Base-by-base conservation (phyloP, 257 asterid species). In the Primulina huaijiensis region DNA sequence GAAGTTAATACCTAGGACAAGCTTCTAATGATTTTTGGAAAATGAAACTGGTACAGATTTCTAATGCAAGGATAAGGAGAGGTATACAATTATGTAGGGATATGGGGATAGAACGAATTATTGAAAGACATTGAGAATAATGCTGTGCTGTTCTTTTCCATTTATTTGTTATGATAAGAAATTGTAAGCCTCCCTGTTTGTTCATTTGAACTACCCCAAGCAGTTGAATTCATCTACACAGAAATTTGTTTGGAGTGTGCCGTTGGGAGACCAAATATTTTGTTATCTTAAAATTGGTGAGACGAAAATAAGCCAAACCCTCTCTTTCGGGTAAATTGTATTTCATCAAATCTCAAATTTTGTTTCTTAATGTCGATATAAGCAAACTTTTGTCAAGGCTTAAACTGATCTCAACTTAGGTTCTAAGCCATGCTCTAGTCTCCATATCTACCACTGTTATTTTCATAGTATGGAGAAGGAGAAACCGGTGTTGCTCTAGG, bases 201-300 rank as follows among this genome's bases (percentile, higher is more conserved):
- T 30, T 79, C 52, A 7, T 53, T 62, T 17, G 3, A 53, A 63
- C 35, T 8, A 20, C 64, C 33, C 61, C 56, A 6, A 58, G 35
- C 8, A 60, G 57, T 65, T 56, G 11, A 34, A 37, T 46, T 69
- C 29, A 62, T 58, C 35, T 60, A 17, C 33, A 11, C 37, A 60
- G 59, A 65, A 50, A 25, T 64, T 60, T 53, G 64, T 64, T 25
- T 65, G 29, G 64, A 17, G 21, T 55, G 40, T 66, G 37, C 27
- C 34, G 43, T 52, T 29, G 16, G 58, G 37, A 37, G 37, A 33
- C 29, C 61, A 23, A 46, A 27, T 9, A 9, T 63, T 43, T 31
- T 11, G 50, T 16, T 5, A 17, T 68, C 62, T 55, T 53, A 40
- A 29, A 10, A 25, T 20, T 31, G 38, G 53, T 59, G 62, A 20